Evolutionary conservation across 1,284 basidiomycete species (phyloP).

Genomic region (Ganoderma multipileum): DNA sequence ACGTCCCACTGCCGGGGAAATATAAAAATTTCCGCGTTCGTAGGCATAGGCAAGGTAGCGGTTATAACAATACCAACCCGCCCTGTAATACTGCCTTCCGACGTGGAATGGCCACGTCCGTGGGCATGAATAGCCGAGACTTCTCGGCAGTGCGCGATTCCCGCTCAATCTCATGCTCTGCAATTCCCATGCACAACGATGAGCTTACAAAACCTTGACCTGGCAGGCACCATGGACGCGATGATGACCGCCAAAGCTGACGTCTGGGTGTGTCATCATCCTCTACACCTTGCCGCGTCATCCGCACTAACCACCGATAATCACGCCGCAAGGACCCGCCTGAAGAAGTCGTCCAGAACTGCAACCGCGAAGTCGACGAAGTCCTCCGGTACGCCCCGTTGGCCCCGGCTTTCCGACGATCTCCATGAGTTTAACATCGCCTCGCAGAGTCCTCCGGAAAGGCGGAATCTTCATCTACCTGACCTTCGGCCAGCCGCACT

Average conservation of each 20-base stretch:
- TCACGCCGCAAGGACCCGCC: conserved; percentile 72
- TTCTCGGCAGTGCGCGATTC: too few relatives aligned
- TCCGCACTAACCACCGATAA: not conserved
- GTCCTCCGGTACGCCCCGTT: conserved; percentile 66
- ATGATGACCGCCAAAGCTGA: conserved; percentile 91
- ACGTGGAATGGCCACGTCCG: not conserved
- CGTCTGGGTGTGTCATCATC: conserved; percentile 73
- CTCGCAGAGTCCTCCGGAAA: conserved; percentile 66
- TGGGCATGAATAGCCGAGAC: not conserved
- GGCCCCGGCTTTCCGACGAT: not conserved
- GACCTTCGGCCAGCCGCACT: conserved; percentile 93
- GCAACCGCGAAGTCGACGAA: conserved; percentile 84
- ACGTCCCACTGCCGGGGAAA: not conserved
- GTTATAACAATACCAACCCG: too few relatives aligned
- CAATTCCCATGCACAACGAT: not conserved
- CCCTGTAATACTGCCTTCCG: not conserved
- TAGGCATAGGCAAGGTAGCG: not conserved
- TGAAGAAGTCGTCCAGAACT: conserved; percentile 76
- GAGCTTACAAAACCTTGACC: not conserved
- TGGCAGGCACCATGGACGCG: conserved; percentile 87
- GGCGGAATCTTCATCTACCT: conserved; percentile 81
- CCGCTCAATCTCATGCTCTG: not conserved
- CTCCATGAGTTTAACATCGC: not conserved
- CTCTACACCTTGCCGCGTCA: not conserved
- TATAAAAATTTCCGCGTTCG: not conserved